Conservation (phyloP, 139 green algal genomes). For the Choricystis sp. region DNA sequence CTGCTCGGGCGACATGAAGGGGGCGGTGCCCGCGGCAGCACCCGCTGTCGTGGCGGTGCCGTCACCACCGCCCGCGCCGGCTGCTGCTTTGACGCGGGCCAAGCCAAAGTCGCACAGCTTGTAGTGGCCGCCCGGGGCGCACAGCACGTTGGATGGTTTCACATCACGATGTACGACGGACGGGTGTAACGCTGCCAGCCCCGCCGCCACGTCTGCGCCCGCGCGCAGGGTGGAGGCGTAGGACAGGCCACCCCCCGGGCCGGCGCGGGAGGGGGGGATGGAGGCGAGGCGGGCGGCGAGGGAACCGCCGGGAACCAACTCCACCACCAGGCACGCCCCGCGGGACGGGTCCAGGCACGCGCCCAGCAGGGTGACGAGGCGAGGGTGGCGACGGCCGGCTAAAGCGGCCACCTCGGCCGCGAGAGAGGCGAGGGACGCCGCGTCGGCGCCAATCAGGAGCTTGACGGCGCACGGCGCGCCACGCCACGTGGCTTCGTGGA, state of each 20-base stretch:
- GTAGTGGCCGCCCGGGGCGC: slow-evolving; percentile 29
- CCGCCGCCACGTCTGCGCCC: slow-evolving; percentile 37
- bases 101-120: slow-evolving; percentile 60
- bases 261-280: background rate
- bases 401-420: background rate
- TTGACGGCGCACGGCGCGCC: background rate
- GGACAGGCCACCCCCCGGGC: slow-evolving; percentile 10
- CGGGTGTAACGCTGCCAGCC: slow-evolving; percentile 57
- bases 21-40: slow-evolving; percentile 44
- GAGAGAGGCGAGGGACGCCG: background rate
- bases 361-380: background rate
- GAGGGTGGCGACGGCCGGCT: background rate
- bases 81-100: slow-evolving; percentile 34
- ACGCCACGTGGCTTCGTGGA: background rate
- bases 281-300: background rate
- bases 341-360: background rate
- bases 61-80: no score
- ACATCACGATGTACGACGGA: slow-evolving; percentile 28
- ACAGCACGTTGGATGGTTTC: slow-evolving; percentile 46
- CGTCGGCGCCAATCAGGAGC: background rate
- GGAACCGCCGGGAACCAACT: background rate
- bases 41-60: slow-evolving; percentile 43
- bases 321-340: background rate
- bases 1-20: slow-evolving; percentile 56
- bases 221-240: slow-evolving; percentile 23